Percentiles rank a stretch among this genome's conserved stretches.
These are phyloP conservation scores for Cercospora zeae-maydis DNA, from an alignment of 2,329 filamentous ascomycete genomes.

Conservation along the genomic window DNA sequence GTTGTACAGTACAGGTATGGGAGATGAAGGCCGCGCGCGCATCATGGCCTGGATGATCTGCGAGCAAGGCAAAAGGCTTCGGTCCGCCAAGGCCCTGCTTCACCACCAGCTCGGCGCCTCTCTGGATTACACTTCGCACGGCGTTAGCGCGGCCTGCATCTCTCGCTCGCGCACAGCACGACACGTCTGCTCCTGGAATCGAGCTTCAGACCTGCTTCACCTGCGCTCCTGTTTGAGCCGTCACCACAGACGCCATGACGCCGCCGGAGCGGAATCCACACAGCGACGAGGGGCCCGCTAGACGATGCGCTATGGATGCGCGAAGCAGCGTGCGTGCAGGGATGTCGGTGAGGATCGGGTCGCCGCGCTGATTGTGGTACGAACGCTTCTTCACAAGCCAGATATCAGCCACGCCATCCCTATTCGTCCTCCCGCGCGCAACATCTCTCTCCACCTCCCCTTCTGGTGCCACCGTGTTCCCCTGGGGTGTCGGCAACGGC, in stretches of 20 bases:
- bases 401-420: not conserved
- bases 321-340: not conserved
- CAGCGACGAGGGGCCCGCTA: not conserved
- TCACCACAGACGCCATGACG: too few species aligned
- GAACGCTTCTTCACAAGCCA: constrained; percentile 5
- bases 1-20: not conserved
- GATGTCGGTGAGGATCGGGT: not conserved
- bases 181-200: not conserved
- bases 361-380: constrained; percentile 2
- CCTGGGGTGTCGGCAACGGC: not conserved
- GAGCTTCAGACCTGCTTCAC: constrained; percentile 1
- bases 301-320: not conserved
- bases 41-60: constrained; percentile 4
- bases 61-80: not conserved
- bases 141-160: not conserved
- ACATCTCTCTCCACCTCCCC: not conserved
- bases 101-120: not conserved
- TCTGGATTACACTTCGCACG: not conserved
- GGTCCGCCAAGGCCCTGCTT: not conserved
- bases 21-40: not conserved
- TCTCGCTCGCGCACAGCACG: not conserved
- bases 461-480: not conserved
- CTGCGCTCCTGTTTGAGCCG: not conserved
- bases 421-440: not conserved
- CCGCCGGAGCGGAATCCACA: not conserved